Evolutionary conservation across 345 rosid genomes (phyloP), one percentile per base, ranked within the genome.

Genomic region (Microcos paniculata): DNA sequence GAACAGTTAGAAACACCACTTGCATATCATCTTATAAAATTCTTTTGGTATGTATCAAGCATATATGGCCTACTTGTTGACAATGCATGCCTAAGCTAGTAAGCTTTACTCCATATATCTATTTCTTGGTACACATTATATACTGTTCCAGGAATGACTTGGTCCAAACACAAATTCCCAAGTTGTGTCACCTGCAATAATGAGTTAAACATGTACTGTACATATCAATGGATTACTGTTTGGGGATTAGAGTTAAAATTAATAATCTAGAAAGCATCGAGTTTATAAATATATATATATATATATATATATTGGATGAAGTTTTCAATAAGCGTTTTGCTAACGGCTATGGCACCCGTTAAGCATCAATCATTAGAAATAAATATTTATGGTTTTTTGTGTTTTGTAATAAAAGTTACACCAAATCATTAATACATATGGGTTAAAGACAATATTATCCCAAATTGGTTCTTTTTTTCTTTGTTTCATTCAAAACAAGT

Each of bases 21-120:
- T 35, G 8, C 11, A 65, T 24, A 8, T 15, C 26, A 55, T 61
- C 31, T 1, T 48, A 73, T 40, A 30, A 26, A 19, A 14, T 24
- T 21, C 6, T 62, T 62, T 18, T 23, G 52, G 43, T 70, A 33
- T 55, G 77, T 53, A 72, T 64, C 73, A 23, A 78, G 59, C 72
- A 62, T 73, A 57, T n/a, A n/a, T 80, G 78, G 72, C 78, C 85
- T 77, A 73, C 77, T 76, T 72, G 84, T 58, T 62, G 76, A 83
- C 74, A 64, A 35, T 35, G n/a, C n/a, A 78, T 82, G 81, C 77
- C 87, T 72, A 76, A 79, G n/a, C n/a, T n/a, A n/a, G n/a, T n/a
- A n/a, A n/a, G 49, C 81, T 82, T 88, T 79, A 86, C 88, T 86
- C 83, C 85, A 86, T 80, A 86, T 80, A 52, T 79, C 82, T 63